These are phyloP conservation scores for Entophlyctis luteolus DNA, from an alignment of 192 early-diverging fungal species.

Conservation along the genomic window DNA sequence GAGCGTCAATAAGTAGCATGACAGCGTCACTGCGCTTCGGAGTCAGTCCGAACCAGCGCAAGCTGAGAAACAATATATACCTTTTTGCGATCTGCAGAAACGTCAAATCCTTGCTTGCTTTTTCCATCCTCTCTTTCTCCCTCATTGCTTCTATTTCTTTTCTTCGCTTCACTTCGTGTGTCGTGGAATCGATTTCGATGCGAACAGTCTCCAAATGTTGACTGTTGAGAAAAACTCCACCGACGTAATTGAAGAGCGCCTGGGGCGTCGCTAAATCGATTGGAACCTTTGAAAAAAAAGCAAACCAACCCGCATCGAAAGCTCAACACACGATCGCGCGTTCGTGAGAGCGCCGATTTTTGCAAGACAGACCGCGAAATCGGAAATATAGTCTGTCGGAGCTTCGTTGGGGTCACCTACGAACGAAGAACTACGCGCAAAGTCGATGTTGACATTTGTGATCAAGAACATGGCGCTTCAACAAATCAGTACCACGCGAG, in stretches of 20 bases:
- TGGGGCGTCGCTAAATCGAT: too few relatives aligned
- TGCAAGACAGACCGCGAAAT: background rate
- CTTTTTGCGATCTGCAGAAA: conserved; percentile 21
- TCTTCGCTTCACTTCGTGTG: too few relatives aligned
- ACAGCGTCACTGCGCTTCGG: conserved; percentile 1
- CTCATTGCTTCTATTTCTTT: background rate
- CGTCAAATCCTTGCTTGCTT: background rate
- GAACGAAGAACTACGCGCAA: background rate
- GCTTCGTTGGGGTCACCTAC: background rate
- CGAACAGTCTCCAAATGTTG: too few relatives aligned
- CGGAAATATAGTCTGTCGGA: conserved; percentile 12
- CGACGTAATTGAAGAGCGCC: too few relatives aligned
- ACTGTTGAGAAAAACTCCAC: too few relatives aligned
- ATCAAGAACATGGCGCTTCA: background rate
- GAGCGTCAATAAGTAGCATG: background rate
- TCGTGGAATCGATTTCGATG: too few relatives aligned
- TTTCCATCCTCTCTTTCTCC: background rate
- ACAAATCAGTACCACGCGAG: conserved; percentile 17
- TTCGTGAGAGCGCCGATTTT: too few relatives aligned
- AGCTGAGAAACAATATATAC: too few relatives aligned
- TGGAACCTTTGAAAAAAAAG: too few relatives aligned
- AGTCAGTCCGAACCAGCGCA: too few relatives aligned
- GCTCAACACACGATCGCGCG: too few relatives aligned
- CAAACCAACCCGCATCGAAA: too few relatives aligned
- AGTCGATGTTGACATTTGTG: background rate